phyloP scores from a whole-genome alignment of 495 filamentous ascomycete species.

The Xylaria curta region DNA sequence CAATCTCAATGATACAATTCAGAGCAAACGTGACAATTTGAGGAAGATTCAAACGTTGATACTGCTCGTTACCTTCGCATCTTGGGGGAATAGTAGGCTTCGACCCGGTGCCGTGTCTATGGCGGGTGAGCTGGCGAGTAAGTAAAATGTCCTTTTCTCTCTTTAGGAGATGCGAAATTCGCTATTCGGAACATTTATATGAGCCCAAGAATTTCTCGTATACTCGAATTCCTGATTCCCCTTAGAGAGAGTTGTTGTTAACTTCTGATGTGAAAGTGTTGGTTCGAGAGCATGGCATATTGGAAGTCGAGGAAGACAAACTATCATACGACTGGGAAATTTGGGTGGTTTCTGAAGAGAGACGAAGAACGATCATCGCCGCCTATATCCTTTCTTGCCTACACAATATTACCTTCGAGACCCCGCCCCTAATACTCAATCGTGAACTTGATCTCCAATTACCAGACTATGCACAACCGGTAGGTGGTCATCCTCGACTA shows the following conservation, averaged over 20 bases:
- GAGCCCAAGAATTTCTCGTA: neutral
- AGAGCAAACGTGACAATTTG: conserved; percentile 40
- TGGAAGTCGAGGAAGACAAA: conserved; percentile 40
- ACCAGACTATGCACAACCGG: conserved; percentile 12
- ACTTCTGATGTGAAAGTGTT: conserved; percentile 41
- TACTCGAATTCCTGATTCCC: neutral
- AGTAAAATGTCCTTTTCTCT: neutral
- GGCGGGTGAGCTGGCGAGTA: conserved; percentile 53
- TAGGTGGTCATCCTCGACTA: neutral
- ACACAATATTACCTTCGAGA: conserved; percentile 62
- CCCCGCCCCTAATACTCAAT: conserved; percentile 59
- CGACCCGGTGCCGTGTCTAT: conserved; percentile 58
- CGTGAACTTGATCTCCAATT: conserved; percentile 51
- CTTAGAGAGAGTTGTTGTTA: neutral
- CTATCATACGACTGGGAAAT: conserved; percentile 54
- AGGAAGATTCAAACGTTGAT: conserved; percentile 52
- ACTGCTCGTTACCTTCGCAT: conserved; percentile 57
- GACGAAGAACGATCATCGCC: conserved; percentile 57
- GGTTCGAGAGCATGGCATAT: conserved; percentile 52
- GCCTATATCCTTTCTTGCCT: conserved; percentile 64
- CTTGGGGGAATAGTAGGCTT: conserved; percentile 51
- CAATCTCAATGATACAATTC: neutral
- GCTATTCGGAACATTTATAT: neutral
- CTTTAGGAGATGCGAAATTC: neutral
- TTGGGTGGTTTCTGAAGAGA: conserved; percentile 57